These are phyloP conservation scores for Euclidium syriacum DNA, from an alignment of 345 rosid genomes.

Conservation along the genomic window DNA sequence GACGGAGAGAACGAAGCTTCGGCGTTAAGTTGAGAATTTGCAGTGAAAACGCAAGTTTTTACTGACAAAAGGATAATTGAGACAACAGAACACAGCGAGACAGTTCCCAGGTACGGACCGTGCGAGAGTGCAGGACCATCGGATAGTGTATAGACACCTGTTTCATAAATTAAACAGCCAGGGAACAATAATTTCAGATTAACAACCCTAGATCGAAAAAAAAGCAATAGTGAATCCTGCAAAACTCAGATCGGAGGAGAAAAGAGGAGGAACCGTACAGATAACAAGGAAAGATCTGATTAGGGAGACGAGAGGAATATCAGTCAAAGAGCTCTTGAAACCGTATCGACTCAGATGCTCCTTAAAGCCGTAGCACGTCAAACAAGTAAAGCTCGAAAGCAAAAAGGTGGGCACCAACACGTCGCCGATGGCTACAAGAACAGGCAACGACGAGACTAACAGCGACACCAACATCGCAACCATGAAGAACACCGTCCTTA, in stretches of 20 bases:
- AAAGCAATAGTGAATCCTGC: neutral
- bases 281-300: conserved; percentile 74
- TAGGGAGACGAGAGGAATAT: conserved; percentile 78
- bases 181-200: neutral
- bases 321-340: conserved; percentile 74
- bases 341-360: conserved; percentile 58
- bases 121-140: conserved; percentile 77
- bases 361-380: conserved; percentile 56
- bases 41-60: conserved; percentile 79
- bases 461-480: conserved; percentile 90
- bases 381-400: conserved; percentile 73
- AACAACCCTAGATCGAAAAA: neutral
- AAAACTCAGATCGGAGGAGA: neutral
- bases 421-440: conserved; percentile 75
- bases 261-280: conserved; percentile 38
- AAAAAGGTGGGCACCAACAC: conserved; percentile 56
- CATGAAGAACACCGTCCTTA: conserved; percentile 72
- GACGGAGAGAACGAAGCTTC: conserved; percentile 61
- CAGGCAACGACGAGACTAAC: conserved; percentile 68
- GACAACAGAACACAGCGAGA: conserved; percentile 59
- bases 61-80: conserved; percentile 70
- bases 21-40: conserved; percentile 64
- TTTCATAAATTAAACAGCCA: neutral
- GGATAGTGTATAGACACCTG: conserved; percentile 84
- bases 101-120: conserved; percentile 89